Evolutionary conservation across 2,329 filamentous ascomycete genomes (phyloP).

Genomic region (Aspergillus tamarii): DNA sequence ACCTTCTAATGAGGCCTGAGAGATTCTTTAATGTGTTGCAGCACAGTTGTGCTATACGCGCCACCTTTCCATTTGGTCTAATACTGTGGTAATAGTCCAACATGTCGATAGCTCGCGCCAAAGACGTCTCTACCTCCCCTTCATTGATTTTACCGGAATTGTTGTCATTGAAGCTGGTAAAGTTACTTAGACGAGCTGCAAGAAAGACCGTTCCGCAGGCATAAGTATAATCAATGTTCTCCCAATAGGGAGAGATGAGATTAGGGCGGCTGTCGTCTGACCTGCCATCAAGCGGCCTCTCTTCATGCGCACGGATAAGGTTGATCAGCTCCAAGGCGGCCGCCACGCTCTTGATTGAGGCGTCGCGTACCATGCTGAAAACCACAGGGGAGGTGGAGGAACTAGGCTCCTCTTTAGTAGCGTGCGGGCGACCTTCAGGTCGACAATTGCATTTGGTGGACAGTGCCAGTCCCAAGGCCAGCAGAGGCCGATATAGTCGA

Average conservation of each 20-base stretch:
- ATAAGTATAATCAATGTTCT: slow-evolving; percentile 21
- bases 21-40: slow-evolving; percentile 8
- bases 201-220: slow-evolving; percentile 17
- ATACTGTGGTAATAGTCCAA: slow-evolving; percentile 1
- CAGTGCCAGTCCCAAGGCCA: slow-evolving; percentile 16
- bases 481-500: slow-evolving; percentile 19
- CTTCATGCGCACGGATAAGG: slow-evolving; percentile 10
- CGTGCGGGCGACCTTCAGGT: slow-evolving; percentile 8
- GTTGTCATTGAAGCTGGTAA: background rate
- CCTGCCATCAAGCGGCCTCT: slow-evolving; percentile 8
- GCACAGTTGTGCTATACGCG: slow-evolving; percentile 9
- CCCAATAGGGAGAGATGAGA: slow-evolving; percentile 16
- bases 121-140: slow-evolving; percentile 6
- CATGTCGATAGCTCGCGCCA: slow-evolving; percentile 3
- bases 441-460: slow-evolving; percentile 14
- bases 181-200: slow-evolving; percentile 14
- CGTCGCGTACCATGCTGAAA: slow-evolving; percentile 16
- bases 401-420: background rate
- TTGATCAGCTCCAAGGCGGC: slow-evolving; percentile 12
- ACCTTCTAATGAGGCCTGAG: background rate
- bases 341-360: slow-evolving; percentile 16
- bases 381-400: slow-evolving; percentile 13
- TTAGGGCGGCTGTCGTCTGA: slow-evolving; percentile 1
- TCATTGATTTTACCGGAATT: background rate
- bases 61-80: background rate